Evolutionary conservation across 2,329 filamentous ascomycete genomes (phyloP), one percentile per base, ranked within the genome.

Genomic region (Coniochaeta sp.): DNA sequence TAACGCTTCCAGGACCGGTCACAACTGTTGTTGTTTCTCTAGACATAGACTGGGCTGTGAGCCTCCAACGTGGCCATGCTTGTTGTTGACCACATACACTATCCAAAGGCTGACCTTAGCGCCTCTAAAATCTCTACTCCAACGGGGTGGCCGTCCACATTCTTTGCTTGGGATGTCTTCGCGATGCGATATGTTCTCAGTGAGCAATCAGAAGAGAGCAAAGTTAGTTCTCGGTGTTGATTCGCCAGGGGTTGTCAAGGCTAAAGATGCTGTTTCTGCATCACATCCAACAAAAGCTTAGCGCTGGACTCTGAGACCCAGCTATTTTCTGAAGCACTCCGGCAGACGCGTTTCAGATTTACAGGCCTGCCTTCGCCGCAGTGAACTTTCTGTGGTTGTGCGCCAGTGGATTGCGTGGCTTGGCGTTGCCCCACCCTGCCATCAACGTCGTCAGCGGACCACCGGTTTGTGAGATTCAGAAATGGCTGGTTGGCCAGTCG

Each of bases 291-390:
- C 54, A 50, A 56, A 63, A 67, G 67, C 62, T 69, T 77, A 74
- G 72, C 70, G 68, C 66, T 66, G 68, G 69, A 67, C 64, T 65
- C 63, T 72, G 64, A 67, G 66, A 69, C 69, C 69, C 65, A 68
- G 70, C 65, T 72, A 69, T 70, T 70, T 73, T 77, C 75, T 79
- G 76, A 80, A 72, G 78, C 76, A 78, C 61, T 76, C 76, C 76
- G 69, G 75, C 78, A 79, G 76, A 73, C 73, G 70, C 68, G 79
- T 81, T 81, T 81, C 79, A 80, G 63, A 67, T 73, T 75, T 69
- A 73, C 69, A 72, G 72, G 71, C 65, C 63, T 63, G 47, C 24
- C 22, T 17, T 52, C 47, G 22, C 22, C 22, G 22, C 47, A 52
- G 5, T 9, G 24, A 24, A 52, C 14, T 36, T 36, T 28, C 8